phyloP scores from a whole-genome alignment of 2,329 filamentous ascomycete species.

The Apiospora aurea region DNA sequence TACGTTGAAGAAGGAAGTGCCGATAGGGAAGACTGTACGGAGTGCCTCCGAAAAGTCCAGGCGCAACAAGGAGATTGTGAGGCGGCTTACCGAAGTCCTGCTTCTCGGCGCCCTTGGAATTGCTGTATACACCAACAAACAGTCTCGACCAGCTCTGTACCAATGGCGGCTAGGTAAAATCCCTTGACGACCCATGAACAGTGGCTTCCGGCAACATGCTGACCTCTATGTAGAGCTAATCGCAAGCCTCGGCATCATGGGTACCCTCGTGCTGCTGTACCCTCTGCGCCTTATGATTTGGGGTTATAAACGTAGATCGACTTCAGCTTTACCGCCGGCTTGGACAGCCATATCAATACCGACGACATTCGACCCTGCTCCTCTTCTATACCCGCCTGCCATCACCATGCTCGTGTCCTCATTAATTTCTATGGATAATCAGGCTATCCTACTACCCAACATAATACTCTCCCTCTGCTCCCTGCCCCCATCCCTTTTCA shows the following conservation, averaged over 20 bases:
- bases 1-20: slow-evolving; percentile 35
- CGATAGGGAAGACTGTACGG: slow-evolving; percentile 36
- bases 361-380: slow-evolving; percentile 85
- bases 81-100: slow-evolving; percentile 59
- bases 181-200: neutral
- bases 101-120: slow-evolving; percentile 58
- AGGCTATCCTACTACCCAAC: slow-evolving; percentile 74
- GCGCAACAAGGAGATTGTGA: slow-evolving; percentile 58
- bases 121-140: slow-evolving; percentile 55
- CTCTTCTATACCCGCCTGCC: slow-evolving; percentile 83
- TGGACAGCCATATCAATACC: slow-evolving; percentile 64
- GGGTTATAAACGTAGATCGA: slow-evolving; percentile 49
- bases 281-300: slow-evolving; percentile 64
- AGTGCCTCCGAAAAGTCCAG: slow-evolving; percentile 45
- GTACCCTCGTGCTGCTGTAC: slow-evolving; percentile 58
- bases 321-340: slow-evolving; percentile 38
- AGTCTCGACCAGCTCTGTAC: slow-evolving; percentile 53
- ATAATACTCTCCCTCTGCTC: slow-evolving; percentile 82
- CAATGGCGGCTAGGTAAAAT: slow-evolving; percentile 57
- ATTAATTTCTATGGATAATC: slow-evolving; percentile 70
- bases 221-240: slow-evolving; percentile 48
- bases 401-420: slow-evolving; percentile 80
- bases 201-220: neutral
- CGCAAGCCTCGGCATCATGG: slow-evolving; percentile 44
- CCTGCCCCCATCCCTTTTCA: slow-evolving; percentile 76